Evolutionary conservation across 345 rosid species (phyloP).

Genomic region (Litchi chinensis): DNA sequence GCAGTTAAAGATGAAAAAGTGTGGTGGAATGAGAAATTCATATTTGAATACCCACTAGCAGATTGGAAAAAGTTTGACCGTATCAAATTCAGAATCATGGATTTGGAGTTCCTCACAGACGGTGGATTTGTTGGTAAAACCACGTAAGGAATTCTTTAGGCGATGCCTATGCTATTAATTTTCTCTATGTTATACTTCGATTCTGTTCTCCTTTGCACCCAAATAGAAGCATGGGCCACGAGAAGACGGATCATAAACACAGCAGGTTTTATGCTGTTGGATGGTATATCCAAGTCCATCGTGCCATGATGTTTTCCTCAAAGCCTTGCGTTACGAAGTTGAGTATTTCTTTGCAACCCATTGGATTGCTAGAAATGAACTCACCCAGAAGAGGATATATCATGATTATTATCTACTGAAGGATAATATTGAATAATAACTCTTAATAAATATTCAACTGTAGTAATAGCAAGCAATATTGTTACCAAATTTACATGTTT

Average conservation of each 20-base stretch:
- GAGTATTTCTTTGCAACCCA: not conserved
- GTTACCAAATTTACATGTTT: not conserved
- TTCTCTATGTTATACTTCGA: not conserved
- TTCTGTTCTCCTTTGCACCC: not conserved
- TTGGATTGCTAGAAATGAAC: not conserved
- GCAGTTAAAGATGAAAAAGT: conserved; percentile 56
- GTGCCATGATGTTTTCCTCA: not conserved
- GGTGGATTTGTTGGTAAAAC: conserved; percentile 82
- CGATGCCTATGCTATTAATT: not conserved
- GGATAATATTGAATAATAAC: not conserved
- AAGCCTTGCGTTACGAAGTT: not conserved
- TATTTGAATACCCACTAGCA: conserved; percentile 48
- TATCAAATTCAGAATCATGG: conserved; percentile 72
- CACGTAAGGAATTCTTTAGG: conserved; percentile 34
- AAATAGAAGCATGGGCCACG: not conserved
- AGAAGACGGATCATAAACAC: not conserved
- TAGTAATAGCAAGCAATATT: not conserved
- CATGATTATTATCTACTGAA: not conserved
- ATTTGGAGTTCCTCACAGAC: conserved; percentile 49
- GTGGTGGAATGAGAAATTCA: conserved; percentile 89
- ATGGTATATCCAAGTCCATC: not conserved
- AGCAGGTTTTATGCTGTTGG: not conserved
- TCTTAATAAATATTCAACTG: not conserved
- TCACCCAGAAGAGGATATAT: not conserved
- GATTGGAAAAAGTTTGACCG: conserved; percentile 58